phyloP scores from a whole-genome alignment of 148 eudicot species.

The Fagopyrum homotropicum region DNA sequence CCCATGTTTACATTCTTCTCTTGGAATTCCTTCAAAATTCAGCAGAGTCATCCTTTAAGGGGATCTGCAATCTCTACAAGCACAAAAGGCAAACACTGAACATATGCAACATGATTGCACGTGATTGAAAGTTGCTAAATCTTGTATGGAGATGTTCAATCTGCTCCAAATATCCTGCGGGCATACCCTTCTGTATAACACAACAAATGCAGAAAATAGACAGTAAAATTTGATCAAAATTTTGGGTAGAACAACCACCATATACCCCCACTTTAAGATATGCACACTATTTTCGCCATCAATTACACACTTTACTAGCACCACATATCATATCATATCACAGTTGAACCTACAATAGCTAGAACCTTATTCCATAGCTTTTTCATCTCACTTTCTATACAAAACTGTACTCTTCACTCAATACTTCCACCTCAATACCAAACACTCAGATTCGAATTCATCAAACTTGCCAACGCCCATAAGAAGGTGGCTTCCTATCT shows the following conservation, averaged over 20 bases:
- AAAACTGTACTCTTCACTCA: neutral
- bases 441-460: neutral
- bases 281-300: neutral
- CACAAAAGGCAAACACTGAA: neutral
- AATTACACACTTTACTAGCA: neutral
- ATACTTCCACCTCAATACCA: neutral
- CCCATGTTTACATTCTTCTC: neutral
- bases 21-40: neutral
- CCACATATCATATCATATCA: neutral
- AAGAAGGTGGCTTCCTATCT: constrained; percentile 8
- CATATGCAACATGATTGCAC: too few species aligned
- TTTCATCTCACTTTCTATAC: neutral
- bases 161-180: too few species aligned
- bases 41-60: neutral
- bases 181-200: too few species aligned
- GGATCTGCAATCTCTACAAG: neutral
- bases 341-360: neutral
- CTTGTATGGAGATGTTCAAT: too few species aligned
- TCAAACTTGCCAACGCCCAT: constrained; percentile 13
- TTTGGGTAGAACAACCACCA: neutral
- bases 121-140: neutral
- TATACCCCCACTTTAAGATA: neutral
- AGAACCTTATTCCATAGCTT: neutral
- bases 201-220: neutral
- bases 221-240: neutral